Evolutionary conservation across 345 rosid genomes (phyloP), one percentile per base, ranked within the genome.

Genomic region (Boechera stricta): DNA sequence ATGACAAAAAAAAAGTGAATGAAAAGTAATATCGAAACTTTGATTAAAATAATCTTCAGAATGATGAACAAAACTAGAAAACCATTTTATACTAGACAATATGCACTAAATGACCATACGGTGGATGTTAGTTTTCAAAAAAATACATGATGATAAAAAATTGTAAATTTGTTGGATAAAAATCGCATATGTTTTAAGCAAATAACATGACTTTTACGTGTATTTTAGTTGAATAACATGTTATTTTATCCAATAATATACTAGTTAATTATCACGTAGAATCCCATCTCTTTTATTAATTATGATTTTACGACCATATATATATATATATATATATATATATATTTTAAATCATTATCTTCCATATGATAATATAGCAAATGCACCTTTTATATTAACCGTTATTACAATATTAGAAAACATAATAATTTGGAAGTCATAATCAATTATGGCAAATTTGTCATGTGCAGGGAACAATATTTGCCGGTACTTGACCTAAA

Each of bases 391-490:
- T 39, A 59, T 29, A 24, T 39, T 48, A 28, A 26, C n/a, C 15
- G 38, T 33, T 55, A 33, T 56, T 57, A 67, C 16, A 61, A 70
- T 47, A 47, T 44, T 51, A 64, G 5, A 53, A 63, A 45, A 18
- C 52, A 71, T 56, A 70, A 70, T 63, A 62, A 64, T 64, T 48
- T 35, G 49, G 11, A 64, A 64, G 60, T 36, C 33, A 9, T 39
- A 18, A 57, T 71, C 62, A 57, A 69, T 77, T 42, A 77, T 70
- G 24, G 48, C 58, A 65, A 77, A 55, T 38, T 55, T 71, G 8
- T 39, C 77, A 71, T 77, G 77, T 77, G 72, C 67, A 47, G 45
- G 76, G 42, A 57, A 64, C 80, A 71, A 56, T 10, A 54, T 18
- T 33, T 69, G 65, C 65, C 75, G 70, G 71, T 53, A 62, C 32